phyloP scores from a whole-genome alignment of 345 rosid genomes.

The Boechera retrofracta region DNA sequence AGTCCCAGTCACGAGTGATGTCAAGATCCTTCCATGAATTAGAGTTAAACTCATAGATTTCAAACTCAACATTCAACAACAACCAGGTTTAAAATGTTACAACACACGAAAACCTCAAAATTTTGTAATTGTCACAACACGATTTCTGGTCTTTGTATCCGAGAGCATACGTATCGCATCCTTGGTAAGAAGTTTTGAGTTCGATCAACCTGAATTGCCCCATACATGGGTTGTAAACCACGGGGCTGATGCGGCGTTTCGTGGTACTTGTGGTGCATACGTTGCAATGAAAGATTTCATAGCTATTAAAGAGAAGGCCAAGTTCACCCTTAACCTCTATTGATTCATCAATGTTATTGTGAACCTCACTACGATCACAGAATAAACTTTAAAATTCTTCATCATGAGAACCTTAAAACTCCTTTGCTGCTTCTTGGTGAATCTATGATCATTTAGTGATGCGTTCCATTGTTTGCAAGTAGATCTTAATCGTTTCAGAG shows the following conservation, averaged over 20 bases:
- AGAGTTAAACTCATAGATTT: background rate
- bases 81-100: background rate
- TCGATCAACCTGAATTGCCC: background rate
- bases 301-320: background rate
- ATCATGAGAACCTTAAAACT: background rate
- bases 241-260: too few relatives aligned
- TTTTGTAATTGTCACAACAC: background rate
- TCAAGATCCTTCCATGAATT: background rate
- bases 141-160: background rate
- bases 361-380: background rate
- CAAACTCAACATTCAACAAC: background rate
- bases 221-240: background rate
- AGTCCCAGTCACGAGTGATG: background rate
- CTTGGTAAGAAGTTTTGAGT: background rate
- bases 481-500: background rate
- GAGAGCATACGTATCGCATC: background rate
- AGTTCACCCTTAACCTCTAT: constrained; percentile 11
- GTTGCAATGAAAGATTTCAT: background rate
- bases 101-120: background rate
- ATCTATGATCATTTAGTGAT: background rate
- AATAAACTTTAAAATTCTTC: background rate
- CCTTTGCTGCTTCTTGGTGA: background rate
- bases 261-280: background rate
- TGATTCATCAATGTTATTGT: background rate
- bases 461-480: constrained; percentile 6